A percentile compares a stretch with the other conserved stretches of the same genome.
These are phyloP conservation scores for Tetrapisispora fleetii DNA, from an alignment of 805 yeast species.

Conservation along the genomic window DNA sequence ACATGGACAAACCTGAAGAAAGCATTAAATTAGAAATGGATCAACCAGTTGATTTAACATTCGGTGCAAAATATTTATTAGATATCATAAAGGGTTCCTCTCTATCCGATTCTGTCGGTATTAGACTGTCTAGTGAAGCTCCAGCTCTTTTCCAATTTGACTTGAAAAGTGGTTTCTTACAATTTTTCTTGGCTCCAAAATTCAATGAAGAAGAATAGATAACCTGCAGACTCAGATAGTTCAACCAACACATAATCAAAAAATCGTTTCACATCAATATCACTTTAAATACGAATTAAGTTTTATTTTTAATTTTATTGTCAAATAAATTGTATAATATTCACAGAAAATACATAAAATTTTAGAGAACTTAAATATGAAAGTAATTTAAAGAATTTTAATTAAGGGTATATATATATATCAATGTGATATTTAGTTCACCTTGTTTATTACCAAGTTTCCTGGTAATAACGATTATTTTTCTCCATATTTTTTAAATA, in stretches of 20 bases:
- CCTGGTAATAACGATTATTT: slow-evolving; percentile 64
- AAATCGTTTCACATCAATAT: background rate
- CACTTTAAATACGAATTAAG: background rate
- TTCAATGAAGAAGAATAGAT: slow-evolving; percentile 77
- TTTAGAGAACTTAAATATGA: background rate
- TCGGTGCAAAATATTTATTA: slow-evolving; percentile 82
- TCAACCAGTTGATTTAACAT: slow-evolving; percentile 79
- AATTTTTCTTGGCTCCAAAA: slow-evolving; percentile 96
- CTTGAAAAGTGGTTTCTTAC: slow-evolving; percentile 75
- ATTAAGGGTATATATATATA: too few species aligned
- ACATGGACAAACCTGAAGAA: slow-evolving; percentile 71
- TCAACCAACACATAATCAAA: background rate
- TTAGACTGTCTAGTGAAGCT: slow-evolving; percentile 79
- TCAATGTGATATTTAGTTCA: slow-evolving; percentile 3
- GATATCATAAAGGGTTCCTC: slow-evolving; percentile 89
- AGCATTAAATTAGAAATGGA: slow-evolving; percentile 67
- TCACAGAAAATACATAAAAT: background rate
- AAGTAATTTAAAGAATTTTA: background rate
- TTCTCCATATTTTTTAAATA: slow-evolving; percentile 52
- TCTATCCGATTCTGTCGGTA: slow-evolving; percentile 64
- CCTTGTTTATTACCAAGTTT: slow-evolving; percentile 55
- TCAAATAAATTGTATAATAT: background rate
- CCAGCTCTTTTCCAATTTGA: slow-evolving; percentile 93
- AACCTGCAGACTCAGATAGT: background rate
- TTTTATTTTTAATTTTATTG: background rate